phyloP scores from a whole-genome alignment of 257 asterid species.

The Dorcoceras hygrometricum region DNA sequence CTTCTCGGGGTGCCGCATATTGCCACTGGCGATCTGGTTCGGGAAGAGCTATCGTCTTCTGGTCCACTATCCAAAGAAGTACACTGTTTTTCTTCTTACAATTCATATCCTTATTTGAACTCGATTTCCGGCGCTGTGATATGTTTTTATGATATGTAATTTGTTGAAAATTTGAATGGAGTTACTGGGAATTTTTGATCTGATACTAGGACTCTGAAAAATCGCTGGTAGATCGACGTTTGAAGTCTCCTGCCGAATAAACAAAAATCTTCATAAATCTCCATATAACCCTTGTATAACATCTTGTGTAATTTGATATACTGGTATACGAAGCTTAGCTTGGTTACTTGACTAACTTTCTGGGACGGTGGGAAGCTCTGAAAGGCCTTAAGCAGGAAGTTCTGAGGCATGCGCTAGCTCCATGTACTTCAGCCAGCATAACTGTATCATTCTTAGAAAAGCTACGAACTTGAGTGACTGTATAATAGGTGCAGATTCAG shows the following conservation, averaged over 20 bases:
- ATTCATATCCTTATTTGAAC: background rate
- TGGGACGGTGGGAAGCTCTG: background rate
- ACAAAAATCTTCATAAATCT: background rate
- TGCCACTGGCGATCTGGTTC: constrained; percentile 99
- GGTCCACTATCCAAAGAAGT: constrained; percentile 74
- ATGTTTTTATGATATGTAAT: no score
- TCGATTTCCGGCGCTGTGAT: background rate
- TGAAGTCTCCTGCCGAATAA: no score
- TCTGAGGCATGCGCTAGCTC: background rate
- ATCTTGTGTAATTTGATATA: background rate
- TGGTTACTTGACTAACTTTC: background rate
- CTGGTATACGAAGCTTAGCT: no score
- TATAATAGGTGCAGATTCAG: background rate
- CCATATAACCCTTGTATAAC: background rate
- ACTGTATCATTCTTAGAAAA: background rate
- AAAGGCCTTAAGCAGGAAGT: background rate
- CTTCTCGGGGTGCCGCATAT: constrained; percentile 92
- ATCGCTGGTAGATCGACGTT: no score
- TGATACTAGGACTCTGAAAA: no score
- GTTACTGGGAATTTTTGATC: no score
- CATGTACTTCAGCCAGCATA: background rate
- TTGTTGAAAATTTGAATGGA: no score
- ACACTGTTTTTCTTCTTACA: background rate
- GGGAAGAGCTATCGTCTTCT: constrained; percentile 75
- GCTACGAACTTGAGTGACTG: background rate